Evolutionary conservation across 208 protist species (phyloP).

Genomic region (Crithidia acanthocephali): DNA sequence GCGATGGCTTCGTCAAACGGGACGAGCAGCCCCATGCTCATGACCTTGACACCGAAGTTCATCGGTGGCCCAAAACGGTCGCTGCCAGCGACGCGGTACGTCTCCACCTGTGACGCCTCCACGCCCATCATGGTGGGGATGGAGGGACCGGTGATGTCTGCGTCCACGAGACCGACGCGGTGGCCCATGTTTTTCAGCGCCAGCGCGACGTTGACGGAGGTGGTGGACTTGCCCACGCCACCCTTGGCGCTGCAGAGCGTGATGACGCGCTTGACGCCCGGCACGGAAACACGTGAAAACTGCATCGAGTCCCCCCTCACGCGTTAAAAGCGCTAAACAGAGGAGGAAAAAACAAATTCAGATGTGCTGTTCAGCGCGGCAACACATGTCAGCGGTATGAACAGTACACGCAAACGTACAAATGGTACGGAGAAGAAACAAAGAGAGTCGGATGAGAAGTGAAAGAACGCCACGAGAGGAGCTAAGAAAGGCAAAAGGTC

Average conservation of each 20-base stretch:
- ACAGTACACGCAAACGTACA: too few relatives aligned
- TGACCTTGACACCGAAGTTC: conserved; percentile 93
- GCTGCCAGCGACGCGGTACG: conserved; percentile 82
- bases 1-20: conserved; percentile 90
- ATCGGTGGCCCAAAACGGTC: conserved; percentile 83
- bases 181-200: conserved; percentile 84
- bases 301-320: conserved; percentile 26
- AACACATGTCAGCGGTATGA: too few relatives aligned
- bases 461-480: too few relatives aligned
- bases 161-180: conserved; percentile 89
- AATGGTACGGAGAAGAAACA: too few relatives aligned
- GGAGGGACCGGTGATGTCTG: conserved; percentile 93
- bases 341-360: too few relatives aligned
- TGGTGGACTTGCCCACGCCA: conserved; percentile 95
- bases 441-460: too few relatives aligned
- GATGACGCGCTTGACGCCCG: conserved; percentile 82
- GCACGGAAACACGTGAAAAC: conserved; percentile 83
- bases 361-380: too few relatives aligned
- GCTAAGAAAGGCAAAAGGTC: too few relatives aligned
- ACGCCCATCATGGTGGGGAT: conserved; percentile 91
- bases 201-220: conserved; percentile 87
- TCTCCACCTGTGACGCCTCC: conserved; percentile 81
- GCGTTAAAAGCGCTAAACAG: too few relatives aligned
- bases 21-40: conserved; percentile 93
- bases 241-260: conserved; percentile 93